Percentiles rank a stretch among this genome's conserved stretches.
Evolutionary conservation across 1,139 yeast genomes (phyloP).

Genomic region (Fermentozyma sake): DNA sequence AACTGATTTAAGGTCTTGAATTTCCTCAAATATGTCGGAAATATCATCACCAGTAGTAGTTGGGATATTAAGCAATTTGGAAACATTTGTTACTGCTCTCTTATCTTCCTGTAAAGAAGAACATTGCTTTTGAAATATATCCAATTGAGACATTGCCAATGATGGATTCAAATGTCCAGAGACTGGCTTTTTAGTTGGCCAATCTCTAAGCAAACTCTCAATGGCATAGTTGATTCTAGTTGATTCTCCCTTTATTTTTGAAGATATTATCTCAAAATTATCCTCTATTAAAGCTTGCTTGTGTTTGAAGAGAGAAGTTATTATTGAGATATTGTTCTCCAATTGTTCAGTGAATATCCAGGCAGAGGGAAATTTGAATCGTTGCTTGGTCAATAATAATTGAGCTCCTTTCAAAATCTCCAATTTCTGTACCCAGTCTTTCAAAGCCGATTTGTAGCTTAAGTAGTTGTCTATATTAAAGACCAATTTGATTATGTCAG

Average conservation of each 20-base stretch:
- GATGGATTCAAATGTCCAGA: constrained; percentile 43
- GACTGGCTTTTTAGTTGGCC: constrained; percentile 51
- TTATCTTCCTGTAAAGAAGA: constrained; percentile 14
- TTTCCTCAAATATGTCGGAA: constrained; percentile 40
- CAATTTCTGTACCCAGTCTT: constrained; percentile 25
- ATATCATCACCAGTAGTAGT: constrained; percentile 26
- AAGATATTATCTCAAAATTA: constrained; percentile 37
- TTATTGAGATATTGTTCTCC: constrained; percentile 44
- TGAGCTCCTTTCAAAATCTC: constrained; percentile 38
- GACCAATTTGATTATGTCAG: constrained; percentile 13
- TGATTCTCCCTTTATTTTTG: constrained; percentile 41
- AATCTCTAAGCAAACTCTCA: constrained; percentile 23
- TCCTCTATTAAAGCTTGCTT: constrained; percentile 38
- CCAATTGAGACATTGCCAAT: constrained; percentile 46
- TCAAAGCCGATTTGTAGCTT: constrained; percentile 11
- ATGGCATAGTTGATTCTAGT: constrained; percentile 33
- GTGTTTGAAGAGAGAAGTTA: constrained; percentile 38
- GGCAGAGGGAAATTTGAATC: constrained; percentile 46
- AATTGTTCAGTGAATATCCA: constrained; percentile 69
- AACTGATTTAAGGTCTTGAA: constrained; percentile 53
- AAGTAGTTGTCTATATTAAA: constrained; percentile 14
- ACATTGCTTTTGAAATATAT: constrained; percentile 34
- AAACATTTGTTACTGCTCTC: constrained; percentile 35
- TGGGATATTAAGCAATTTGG: constrained; percentile 38
- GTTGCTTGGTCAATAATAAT: constrained; percentile 34